These are phyloP conservation scores for Mycena maculata DNA, from an alignment of 768 basidiomycete species.

Conservation along the genomic window DNA sequence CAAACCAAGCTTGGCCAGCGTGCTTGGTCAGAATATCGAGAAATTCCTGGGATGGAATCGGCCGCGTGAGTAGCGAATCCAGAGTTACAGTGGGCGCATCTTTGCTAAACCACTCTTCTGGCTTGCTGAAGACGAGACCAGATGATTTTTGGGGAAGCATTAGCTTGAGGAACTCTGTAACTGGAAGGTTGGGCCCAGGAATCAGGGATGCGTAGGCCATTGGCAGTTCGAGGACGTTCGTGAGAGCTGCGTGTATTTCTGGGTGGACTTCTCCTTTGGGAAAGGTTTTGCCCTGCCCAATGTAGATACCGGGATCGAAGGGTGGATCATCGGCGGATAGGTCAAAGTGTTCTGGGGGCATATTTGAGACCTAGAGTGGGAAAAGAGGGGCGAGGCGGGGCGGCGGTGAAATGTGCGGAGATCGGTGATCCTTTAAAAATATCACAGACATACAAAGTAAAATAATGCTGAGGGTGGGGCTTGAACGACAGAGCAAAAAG, in stretches of 20 bases:
- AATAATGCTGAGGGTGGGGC: not conserved
- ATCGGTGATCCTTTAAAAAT: not conserved
- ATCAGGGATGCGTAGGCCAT: not conserved
- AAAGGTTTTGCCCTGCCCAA: not conserved
- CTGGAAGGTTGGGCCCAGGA: conserved; percentile 2
- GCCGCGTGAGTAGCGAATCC: not conserved
- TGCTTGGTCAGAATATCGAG: not conserved
- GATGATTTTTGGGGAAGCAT: conserved; percentile 1
- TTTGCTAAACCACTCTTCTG: not conserved
- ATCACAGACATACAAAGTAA: conserved; percentile 8
- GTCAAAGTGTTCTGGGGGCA: not conserved
- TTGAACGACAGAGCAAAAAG: not conserved
- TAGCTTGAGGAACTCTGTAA: conserved; percentile 6
- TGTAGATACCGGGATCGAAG: not conserved
- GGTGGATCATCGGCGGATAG: not conserved
- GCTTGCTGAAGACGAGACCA: not conserved
- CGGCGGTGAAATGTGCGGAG: not conserved
- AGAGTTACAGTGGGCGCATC: not conserved
- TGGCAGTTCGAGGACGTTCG: not conserved
- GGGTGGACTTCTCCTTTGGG: not conserved
- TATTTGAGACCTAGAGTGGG: not conserved
- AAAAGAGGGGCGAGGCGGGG: not conserved
- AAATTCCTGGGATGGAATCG: not conserved
- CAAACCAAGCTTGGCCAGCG: not conserved
- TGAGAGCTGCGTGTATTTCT: not conserved